Conservation (phyloP, 2,329 filamentous ascomycete species). For the Talaromyces sp. region DNA sequence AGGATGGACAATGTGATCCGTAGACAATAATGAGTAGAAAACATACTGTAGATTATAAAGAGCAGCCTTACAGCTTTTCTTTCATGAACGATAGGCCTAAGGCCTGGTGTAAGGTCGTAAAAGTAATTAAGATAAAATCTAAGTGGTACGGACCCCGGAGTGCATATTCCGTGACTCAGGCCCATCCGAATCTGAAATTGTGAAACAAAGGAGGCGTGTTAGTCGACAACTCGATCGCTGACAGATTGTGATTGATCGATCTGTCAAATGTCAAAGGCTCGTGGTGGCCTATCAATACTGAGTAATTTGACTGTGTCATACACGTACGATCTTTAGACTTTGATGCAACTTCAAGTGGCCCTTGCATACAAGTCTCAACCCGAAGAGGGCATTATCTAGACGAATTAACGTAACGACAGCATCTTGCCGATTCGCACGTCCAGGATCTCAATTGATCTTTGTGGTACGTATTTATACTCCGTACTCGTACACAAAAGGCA, state of each 20-base stretch:
- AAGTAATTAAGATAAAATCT: not conserved
- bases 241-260: not conserved
- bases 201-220: constrained; percentile 6
- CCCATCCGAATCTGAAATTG: not conserved
- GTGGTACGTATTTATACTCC: not conserved
- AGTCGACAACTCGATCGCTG: not conserved
- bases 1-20: not conserved
- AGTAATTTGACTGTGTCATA: not conserved
- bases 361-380: not conserved
- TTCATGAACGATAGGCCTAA: not conserved
- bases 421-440: not conserved
- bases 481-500: not conserved
- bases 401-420: not conserved
- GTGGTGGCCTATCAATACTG: not conserved
- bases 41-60: not conserved
- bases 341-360: not conserved
- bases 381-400: not conserved
- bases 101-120: not conserved
- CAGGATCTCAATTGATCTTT: not conserved
- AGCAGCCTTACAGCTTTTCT: not conserved
- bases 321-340: not conserved
- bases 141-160: not conserved
- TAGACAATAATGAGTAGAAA: not conserved
- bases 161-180: constrained; percentile 1
- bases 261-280: constrained; percentile 1